A percentile compares a stretch with the other conserved stretches of the same genome.
Evolutionary conservation across 768 basidiomycete genomes (phyloP).

Genomic region (Tubosaeta brunneosetosa): DNA sequence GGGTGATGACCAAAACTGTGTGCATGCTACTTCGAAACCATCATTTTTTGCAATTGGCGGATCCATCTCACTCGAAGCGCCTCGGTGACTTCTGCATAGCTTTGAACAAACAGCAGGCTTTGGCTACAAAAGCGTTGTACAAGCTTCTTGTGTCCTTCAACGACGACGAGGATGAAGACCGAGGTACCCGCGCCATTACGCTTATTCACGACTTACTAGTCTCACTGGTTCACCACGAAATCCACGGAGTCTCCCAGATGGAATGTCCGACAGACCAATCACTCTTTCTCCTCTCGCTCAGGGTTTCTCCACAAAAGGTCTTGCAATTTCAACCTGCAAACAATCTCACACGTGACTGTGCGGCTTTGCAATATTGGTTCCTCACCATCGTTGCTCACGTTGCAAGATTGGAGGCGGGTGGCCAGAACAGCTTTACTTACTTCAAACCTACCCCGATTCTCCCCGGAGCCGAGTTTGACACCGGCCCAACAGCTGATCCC

Average conservation of each 20-base stretch:
- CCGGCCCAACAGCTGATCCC: too few relatives aligned
- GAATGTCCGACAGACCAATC: constrained; percentile 1
- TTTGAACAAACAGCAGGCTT: not conserved
- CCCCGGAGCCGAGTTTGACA: too few relatives aligned
- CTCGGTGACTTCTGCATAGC: not conserved
- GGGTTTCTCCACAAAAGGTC: not conserved
- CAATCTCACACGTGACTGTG: not conserved
- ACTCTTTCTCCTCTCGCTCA: not conserved
- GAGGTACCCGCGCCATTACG: too few relatives aligned
- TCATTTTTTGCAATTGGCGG: not conserved
- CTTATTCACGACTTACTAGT: not conserved
- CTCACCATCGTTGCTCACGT: not conserved
- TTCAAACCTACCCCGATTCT: too few relatives aligned
- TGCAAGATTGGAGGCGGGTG: not conserved
- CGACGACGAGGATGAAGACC: not conserved
- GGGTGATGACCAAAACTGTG: not conserved
- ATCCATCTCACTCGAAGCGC: too few relatives aligned
- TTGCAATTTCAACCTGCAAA: not conserved
- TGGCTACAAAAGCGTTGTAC: not conserved
- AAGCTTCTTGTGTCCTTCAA: not conserved
- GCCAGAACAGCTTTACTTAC: not conserved
- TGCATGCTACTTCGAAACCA: not conserved
- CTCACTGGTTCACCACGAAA: not conserved
- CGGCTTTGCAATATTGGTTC: not conserved
- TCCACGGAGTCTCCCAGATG: not conserved